Conservation (phyloP, 345 rosid genomes). For the Bruguiera parviflora region DNA sequence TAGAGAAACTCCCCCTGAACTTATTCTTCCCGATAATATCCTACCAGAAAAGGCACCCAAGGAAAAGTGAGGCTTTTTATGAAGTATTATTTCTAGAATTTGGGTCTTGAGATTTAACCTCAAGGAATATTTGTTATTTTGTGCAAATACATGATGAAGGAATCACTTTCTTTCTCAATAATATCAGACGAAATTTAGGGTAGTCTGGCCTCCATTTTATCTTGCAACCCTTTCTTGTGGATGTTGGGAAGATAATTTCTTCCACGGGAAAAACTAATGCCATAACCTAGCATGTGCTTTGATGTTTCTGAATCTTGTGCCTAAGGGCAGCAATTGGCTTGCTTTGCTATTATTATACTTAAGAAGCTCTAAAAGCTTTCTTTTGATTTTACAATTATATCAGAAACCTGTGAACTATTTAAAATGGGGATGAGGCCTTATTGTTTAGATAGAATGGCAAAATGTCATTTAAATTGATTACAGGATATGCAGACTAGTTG, state of each 20-base stretch:
- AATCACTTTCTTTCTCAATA: slow-evolving; percentile 40
- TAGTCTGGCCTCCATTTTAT: slow-evolving; percentile 21
- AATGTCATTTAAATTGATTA: background rate
- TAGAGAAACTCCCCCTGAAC: slow-evolving; percentile 76
- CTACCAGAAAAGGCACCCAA: slow-evolving; percentile 51
- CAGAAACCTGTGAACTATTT: background rate
- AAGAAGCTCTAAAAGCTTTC: background rate
- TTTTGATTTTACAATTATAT: background rate
- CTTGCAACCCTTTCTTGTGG: slow-evolving; percentile 18
- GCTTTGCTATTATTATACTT: background rate
- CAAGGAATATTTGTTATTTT: slow-evolving; percentile 31
- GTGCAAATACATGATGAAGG: slow-evolving; percentile 35
- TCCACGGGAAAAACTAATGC: slow-evolving; percentile 22
- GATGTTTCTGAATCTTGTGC: slow-evolving; percentile 22
- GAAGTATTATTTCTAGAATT: slow-evolving; percentile 26
- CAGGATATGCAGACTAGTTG: background rate
- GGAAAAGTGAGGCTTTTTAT: slow-evolving; percentile 42
- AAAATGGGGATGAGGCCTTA: background rate
- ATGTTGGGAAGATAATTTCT: slow-evolving; percentile 6
- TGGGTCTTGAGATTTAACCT: slow-evolving; percentile 24
- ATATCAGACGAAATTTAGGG: slow-evolving; percentile 32
- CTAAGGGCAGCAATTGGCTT: slow-evolving; percentile 4
- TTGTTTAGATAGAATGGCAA: background rate
- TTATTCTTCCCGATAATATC: slow-evolving; percentile 68
- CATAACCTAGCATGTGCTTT: slow-evolving; percentile 25